These are phyloP conservation scores for Punctularia strigosozonata DNA, from an alignment of 768 basidiomycete species.

Conservation along the genomic window DNA sequence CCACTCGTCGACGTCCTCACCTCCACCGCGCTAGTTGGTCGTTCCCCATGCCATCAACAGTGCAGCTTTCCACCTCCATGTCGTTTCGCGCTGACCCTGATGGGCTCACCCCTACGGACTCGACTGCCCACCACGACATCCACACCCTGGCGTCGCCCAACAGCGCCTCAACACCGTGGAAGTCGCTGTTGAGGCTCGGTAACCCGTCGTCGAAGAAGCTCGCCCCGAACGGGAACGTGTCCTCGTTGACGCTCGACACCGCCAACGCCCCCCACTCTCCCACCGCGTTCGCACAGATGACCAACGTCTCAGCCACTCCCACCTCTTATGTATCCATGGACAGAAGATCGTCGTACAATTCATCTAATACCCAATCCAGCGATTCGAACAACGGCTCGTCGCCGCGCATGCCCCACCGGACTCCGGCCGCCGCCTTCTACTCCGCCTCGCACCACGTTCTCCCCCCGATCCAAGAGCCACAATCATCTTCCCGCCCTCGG, in stretches of 20 bases:
- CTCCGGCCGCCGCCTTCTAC: slow-evolving; percentile 13
- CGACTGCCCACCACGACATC: no score
- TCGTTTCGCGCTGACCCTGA: no score
- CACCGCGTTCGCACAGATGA: slow-evolving; percentile 23
- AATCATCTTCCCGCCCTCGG: slow-evolving; percentile 12
- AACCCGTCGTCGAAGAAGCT: slow-evolving; percentile 55
- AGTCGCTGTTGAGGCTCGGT: slow-evolving; percentile 61
- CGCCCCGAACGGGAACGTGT: slow-evolving; percentile 18
- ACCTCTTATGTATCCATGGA: slow-evolving; percentile 40
- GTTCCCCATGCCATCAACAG: no score
- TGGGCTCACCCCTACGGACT: no score
- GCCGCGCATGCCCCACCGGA: slow-evolving; percentile 7
- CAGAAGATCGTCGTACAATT: slow-evolving; percentile 68
- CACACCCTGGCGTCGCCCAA: slow-evolving; percentile 4
- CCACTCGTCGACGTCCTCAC: no score
- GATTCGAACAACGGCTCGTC: slow-evolving; percentile 42
- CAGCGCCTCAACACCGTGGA: slow-evolving; percentile 43
- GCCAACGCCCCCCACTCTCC: slow-evolving; percentile 21
- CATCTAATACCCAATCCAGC: slow-evolving; percentile 64
- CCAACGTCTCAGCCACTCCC: slow-evolving; percentile 41
- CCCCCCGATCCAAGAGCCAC: slow-evolving; percentile 6
- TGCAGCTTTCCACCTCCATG: no score
- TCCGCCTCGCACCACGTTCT: slow-evolving; percentile 8
- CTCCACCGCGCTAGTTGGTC: no score
- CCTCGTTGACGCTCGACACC: slow-evolving; percentile 46